Evolutionary conservation across 108 stramenopile species (phyloP).

Genomic region (Cyclotella kingstonii): DNA sequence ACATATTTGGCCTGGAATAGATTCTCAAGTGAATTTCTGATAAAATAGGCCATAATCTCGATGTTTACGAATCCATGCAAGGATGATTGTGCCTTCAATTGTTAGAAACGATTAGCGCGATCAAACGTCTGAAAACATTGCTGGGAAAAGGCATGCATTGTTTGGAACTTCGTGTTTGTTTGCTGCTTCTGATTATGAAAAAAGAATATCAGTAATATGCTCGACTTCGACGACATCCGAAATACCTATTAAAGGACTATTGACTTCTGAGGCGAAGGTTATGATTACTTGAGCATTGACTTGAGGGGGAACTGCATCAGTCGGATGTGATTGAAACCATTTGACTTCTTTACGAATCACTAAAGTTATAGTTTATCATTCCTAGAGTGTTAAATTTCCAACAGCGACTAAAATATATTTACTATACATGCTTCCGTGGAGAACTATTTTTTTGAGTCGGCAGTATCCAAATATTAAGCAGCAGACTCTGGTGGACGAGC

Average conservation of each 20-base stretch:
- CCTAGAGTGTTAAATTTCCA: no score
- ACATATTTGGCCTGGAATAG: conserved; percentile 31
- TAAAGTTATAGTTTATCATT: no score
- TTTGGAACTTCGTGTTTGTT: conserved; percentile 33
- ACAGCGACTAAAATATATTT: no score
- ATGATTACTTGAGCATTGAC: conserved; percentile 33
- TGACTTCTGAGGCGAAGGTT: conserved; percentile 27
- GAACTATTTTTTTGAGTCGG: no score
- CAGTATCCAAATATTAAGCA: no score
- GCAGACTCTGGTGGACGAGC: no score
- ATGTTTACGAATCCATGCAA: no score
- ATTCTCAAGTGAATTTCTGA: background rate
- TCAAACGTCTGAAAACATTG: conserved; percentile 12
- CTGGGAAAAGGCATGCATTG: conserved; percentile 30
- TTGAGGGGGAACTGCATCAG: conserved; percentile 8
- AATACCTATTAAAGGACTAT: background rate
- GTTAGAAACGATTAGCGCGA: no score
- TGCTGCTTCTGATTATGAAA: conserved; percentile 35
- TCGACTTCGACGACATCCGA: background rate
- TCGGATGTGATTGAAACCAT: conserved; percentile 38
- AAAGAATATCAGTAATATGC: conserved; percentile 8
- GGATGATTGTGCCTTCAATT: no score
- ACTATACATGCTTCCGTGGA: no score
- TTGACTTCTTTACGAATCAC: no score
- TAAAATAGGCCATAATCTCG: no score